Conservation (phyloP, 345 rosid species). For the Aquilaria malaccensis region DNA sequence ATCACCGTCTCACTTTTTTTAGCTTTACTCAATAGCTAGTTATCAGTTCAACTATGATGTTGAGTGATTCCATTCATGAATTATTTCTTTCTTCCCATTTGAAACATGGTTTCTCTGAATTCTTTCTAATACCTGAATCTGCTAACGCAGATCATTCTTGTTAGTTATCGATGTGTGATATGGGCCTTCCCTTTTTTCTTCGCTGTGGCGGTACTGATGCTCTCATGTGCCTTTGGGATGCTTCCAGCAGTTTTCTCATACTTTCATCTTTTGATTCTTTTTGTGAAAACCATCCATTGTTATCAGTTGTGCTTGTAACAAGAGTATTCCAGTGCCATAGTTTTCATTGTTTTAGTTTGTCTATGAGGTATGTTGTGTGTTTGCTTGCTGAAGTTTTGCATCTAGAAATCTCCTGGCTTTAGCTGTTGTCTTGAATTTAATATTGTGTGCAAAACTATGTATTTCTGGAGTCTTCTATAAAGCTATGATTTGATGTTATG, state of each 20-base stretch:
- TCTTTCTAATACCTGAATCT: neutral
- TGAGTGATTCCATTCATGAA: neutral
- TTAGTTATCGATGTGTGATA: too few relatives aligned
- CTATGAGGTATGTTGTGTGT: too few relatives aligned
- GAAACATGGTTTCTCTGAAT: neutral
- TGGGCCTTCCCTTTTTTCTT: too few relatives aligned
- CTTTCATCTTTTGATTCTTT: too few relatives aligned
- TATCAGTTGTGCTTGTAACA: too few relatives aligned
- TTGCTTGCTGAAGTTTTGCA: too few relatives aligned
- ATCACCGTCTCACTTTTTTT: neutral
- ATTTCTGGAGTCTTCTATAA: neutral
- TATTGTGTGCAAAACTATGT: neutral
- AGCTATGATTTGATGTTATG: neutral
- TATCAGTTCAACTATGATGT: constrained; percentile 1
- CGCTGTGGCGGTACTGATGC: too few relatives aligned
- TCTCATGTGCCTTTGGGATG: too few relatives aligned
- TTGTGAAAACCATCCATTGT: too few relatives aligned
- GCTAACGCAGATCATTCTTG: neutral
- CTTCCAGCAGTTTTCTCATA: too few relatives aligned
- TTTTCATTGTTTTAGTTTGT: too few relatives aligned
- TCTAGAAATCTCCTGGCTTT: neutral
- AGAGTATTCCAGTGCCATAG: too few relatives aligned
- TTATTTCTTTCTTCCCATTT: neutral
- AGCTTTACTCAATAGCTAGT: constrained; percentile 1
- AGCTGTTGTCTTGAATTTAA: neutral